These are phyloP conservation scores for Rhizopogon roseolus DNA, from an alignment of 768 basidiomycete genomes.

Conservation along the genomic window DNA sequence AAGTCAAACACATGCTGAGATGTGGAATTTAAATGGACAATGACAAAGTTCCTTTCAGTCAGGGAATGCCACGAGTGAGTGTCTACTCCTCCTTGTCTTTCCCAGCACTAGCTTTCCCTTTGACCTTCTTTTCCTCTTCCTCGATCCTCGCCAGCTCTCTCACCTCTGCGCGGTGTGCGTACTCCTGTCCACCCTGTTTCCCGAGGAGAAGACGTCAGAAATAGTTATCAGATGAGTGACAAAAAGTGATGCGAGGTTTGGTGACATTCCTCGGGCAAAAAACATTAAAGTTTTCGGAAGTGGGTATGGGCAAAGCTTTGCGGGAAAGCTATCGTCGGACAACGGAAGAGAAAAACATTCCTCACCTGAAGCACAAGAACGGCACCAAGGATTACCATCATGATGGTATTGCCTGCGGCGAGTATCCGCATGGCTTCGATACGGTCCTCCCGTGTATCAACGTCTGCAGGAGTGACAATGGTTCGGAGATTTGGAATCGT, in stretches of 20 bases:
- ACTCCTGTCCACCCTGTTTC: slow-evolving; percentile 81
- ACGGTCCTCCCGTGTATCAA: slow-evolving; percentile 60
- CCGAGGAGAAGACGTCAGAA: slow-evolving; percentile 8
- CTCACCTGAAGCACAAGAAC: slow-evolving; percentile 72
- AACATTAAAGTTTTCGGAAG: neutral
- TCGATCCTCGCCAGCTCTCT: slow-evolving; percentile 34
- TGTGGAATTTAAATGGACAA: neutral
- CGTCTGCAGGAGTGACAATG: slow-evolving; percentile 54
- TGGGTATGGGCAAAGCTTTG: slow-evolving; percentile 7
- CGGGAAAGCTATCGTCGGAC: slow-evolving; percentile 6
- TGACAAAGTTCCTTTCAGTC: neutral
- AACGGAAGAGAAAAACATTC: slow-evolving; percentile 11
- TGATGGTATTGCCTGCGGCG: slow-evolving; percentile 84
- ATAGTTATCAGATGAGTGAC: slow-evolving; percentile 5
- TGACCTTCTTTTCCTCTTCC: slow-evolving; percentile 29
- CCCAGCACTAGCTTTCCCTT: slow-evolving; percentile 10
- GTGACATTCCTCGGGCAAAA: neutral
- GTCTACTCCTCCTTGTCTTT: slow-evolving; percentile 28
- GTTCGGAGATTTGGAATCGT: slow-evolving; percentile 75
- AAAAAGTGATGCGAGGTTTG: neutral
- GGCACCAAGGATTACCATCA: slow-evolving; percentile 60
- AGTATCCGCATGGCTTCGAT: slow-evolving; percentile 78
- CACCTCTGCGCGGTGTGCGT: slow-evolving; percentile 60
- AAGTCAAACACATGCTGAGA: neutral
- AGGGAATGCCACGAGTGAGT: neutral